Evolutionary conservation across 2,329 filamentous ascomycete genomes (phyloP), one percentile per base, ranked within the genome.

Genomic region (Chaetomium sp.): DNA sequence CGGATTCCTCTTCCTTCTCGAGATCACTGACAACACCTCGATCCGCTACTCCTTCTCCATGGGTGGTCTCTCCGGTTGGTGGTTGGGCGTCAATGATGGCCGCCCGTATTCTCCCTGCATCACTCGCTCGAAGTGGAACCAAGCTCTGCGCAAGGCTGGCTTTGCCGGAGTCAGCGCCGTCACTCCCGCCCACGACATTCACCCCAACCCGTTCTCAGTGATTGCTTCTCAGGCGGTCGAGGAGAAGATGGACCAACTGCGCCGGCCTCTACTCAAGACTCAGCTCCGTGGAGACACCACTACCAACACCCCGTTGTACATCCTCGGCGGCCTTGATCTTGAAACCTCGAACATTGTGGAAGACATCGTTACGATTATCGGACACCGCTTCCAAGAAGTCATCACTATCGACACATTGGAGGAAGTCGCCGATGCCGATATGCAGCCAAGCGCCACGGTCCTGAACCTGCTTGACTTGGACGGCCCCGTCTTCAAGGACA

Each of bases 1-100:
- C 4, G 81, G 81, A 0, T 74, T 75, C 42, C 71, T 84, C 8
- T 57, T 74, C 2, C 68, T 73, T 5, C 35, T 64, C 8, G 69
- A 69, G 57, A n/a, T 63, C 12, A 68, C 67, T 3, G 64, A 72
- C 12, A 59, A 53, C 9, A 42, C 60, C 4, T n/a, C 58, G 1
- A 42, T 60, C 29, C 57, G 45, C 51, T 4, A 54, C 10, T 16
- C 33, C 16, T 59, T 65, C 58, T 50, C 62, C 12, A 58, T 70
- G n/a, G 76, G 76, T 0, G 60, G 69, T 0, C 67, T 75, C 1
- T 63, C 72, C 0, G 74, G 72, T 3, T 79, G 78, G 77, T 79
- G 77, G 77, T 66, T 75, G 0, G 76, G 76, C 0, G 67, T 63
- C 6, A 66, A 69, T 60, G 71, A 75, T 55, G 72, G 69, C 4